These are phyloP conservation scores for Boletus rubescentipes DNA, from an alignment of 768 basidiomycete genomes.

Conservation along the genomic window DNA sequence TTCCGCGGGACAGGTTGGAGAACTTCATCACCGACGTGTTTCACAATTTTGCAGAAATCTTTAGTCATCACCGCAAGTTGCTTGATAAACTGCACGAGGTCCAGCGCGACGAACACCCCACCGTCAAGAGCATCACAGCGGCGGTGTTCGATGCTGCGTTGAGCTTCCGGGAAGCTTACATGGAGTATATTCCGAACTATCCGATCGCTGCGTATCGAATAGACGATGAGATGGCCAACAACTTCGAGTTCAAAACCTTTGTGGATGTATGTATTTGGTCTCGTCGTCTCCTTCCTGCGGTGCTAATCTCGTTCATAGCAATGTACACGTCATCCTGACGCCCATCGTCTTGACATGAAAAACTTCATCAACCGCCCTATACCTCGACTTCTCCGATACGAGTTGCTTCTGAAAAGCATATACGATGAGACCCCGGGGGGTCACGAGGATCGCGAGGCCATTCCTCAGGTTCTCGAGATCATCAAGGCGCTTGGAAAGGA, in stretches of 20 bases:
- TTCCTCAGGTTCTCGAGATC: slow-evolving; percentile 84
- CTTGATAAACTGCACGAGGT: slow-evolving; percentile 82
- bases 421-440: slow-evolving; percentile 69
- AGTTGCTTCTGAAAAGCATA: slow-evolving; percentile 78
- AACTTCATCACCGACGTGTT: slow-evolving; percentile 85
- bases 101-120: slow-evolving; percentile 84
- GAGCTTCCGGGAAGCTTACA: slow-evolving; percentile 90
- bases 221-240: slow-evolving; percentile 84
- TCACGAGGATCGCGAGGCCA: slow-evolving; percentile 79
- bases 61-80: slow-evolving; percentile 70
- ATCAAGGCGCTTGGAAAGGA: slow-evolving; percentile 86
- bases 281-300: background rate
- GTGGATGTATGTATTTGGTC: slow-evolving; percentile 59
- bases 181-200: slow-evolving; percentile 92
- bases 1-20: slow-evolving; percentile 66
- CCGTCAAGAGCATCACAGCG: slow-evolving; percentile 77
- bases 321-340: slow-evolving; percentile 65
- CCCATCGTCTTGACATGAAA: slow-evolving; percentile 87
- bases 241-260: slow-evolving; percentile 76
- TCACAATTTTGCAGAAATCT: slow-evolving; percentile 80
- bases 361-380: slow-evolving; percentile 92
- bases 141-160: slow-evolving; percentile 85
- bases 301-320: slow-evolving; percentile 30
- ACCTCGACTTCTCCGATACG: slow-evolving; percentile 85
- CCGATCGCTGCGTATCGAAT: slow-evolving; percentile 88